These are phyloP conservation scores for Artemisia annua DNA, from an alignment of 129 eudicot genomes.

Conservation along the genomic window DNA sequence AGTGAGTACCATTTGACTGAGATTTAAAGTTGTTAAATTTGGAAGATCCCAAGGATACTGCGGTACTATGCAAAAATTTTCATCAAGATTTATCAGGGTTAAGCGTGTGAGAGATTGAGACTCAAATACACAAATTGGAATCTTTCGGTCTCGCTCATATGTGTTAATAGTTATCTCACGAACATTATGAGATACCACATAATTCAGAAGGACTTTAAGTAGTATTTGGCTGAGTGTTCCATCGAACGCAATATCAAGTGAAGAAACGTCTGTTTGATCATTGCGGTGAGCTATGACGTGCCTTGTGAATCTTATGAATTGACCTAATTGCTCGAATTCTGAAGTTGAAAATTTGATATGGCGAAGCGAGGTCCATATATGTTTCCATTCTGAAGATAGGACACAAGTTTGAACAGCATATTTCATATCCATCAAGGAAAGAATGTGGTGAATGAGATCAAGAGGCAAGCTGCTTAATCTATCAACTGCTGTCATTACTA, in stretches of 20 bases:
- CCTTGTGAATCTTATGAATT: constrained; percentile 13
- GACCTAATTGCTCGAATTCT: constrained; percentile 15
- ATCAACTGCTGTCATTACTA: constrained; percentile 5
- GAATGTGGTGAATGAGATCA: constrained; percentile 24
- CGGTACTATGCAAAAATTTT: constrained; percentile 17
- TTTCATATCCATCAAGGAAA: constrained; percentile 27
- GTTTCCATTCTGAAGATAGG: constrained; percentile 24
- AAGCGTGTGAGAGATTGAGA: constrained; percentile 22
- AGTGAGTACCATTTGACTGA: constrained; percentile 12
- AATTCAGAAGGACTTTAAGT: constrained; percentile 17
- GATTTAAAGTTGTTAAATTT: constrained; percentile 24
- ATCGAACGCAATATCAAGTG: constrained; percentile 17
- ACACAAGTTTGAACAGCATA: constrained; percentile 25
- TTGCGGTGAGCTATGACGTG: constrained; percentile 21
- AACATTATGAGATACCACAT: constrained; percentile 22
- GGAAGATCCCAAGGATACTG: constrained; percentile 30
- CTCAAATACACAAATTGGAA: constrained; percentile 21
- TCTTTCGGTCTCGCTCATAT: constrained; percentile 16
- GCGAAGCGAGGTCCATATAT: constrained; percentile 26
- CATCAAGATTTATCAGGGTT: constrained; percentile 8
- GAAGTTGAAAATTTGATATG: constrained; percentile 28
- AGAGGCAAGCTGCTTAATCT: constrained; percentile 24
- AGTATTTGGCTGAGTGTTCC: constrained; percentile 28
- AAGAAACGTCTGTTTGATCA: constrained; percentile 16
- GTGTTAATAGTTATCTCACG: constrained; percentile 11